phyloP scores from a whole-genome alignment of 2,329 filamentous ascomycete genomes.

The Westerdykella sp. region DNA sequence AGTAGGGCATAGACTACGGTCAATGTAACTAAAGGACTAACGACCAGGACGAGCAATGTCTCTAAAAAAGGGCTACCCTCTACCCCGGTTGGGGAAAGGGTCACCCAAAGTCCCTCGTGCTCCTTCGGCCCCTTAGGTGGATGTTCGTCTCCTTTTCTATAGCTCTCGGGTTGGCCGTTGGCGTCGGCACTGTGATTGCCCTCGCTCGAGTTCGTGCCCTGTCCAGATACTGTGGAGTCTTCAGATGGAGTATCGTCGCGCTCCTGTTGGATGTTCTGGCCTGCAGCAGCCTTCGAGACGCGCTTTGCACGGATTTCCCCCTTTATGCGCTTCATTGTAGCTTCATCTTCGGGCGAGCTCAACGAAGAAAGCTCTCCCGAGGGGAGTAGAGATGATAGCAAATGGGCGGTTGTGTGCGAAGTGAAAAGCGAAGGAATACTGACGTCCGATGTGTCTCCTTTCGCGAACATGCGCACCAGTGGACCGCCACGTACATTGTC shows the following conservation, averaged over 20 bases:
- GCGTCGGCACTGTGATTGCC: not conserved
- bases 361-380: conserved; percentile 56
- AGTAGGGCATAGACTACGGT: conserved; percentile 88
- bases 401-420: conserved; percentile 85
- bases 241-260: conserved; percentile 4
- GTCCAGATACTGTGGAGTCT: not conserved
- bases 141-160: conserved; percentile 11
- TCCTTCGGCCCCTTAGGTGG: conserved; percentile 32
- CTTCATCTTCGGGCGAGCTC: conserved; percentile 53
- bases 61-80: conserved; percentile 92
- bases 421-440: conserved; percentile 94
- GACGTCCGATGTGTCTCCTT: conserved; percentile 85
- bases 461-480: conserved; percentile 96
- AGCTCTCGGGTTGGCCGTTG: not conserved
- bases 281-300: conserved; percentile 42
- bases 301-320: conserved; percentile 28
- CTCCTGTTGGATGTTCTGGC: conserved; percentile 18
- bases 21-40: conserved; percentile 86
- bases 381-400: conserved; percentile 81
- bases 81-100: conserved; percentile 79
- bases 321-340: conserved; percentile 10
- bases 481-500: conserved; percentile 86
- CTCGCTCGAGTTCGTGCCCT: not conserved
- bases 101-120: conserved; percentile 89
- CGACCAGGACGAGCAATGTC: conserved; percentile 89